These are phyloP conservation scores for Chlamydomonas sp. DNA, from an alignment of 139 green algal genomes.

Conservation along the genomic window DNA sequence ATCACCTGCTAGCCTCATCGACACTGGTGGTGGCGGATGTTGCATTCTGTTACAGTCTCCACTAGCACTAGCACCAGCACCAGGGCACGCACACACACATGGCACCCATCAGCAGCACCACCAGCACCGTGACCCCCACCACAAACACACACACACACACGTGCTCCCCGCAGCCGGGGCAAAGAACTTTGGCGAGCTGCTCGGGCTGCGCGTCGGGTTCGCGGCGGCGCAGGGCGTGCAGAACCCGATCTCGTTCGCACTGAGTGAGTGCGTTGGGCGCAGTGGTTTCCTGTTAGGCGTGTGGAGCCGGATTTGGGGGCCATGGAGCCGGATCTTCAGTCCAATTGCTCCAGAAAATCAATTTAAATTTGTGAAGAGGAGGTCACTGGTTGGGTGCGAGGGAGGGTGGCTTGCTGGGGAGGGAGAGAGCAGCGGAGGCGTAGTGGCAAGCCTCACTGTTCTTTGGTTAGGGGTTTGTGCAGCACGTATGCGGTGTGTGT, in stretches of 20 bases:
- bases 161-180: slow-evolving; percentile 49
- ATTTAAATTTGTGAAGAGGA: background rate
- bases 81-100: too few relatives aligned
- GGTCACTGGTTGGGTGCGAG: background rate
- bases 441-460: background rate
- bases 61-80: too few relatives aligned
- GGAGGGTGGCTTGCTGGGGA: background rate
- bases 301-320: background rate
- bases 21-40: too few relatives aligned
- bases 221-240: slow-evolving; percentile 72
- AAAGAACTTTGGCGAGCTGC: slow-evolving; percentile 46
- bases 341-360: background rate
- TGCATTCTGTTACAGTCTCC: too few relatives aligned
- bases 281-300: too few relatives aligned
- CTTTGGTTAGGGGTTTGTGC: too few relatives aligned
- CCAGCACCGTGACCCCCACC: too few relatives aligned
- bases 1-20: too few relatives aligned
- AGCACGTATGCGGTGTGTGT: too few relatives aligned
- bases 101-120: too few relatives aligned
- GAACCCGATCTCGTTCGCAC: slow-evolving; percentile 67
- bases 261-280: slow-evolving; percentile 8
- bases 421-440: background rate
- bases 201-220: slow-evolving; percentile 64
- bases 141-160: too few relatives aligned
- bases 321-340: background rate